Conservation (phyloP, 2,329 filamentous ascomycete species). For the Thielaviopsis cerberus region DNA sequence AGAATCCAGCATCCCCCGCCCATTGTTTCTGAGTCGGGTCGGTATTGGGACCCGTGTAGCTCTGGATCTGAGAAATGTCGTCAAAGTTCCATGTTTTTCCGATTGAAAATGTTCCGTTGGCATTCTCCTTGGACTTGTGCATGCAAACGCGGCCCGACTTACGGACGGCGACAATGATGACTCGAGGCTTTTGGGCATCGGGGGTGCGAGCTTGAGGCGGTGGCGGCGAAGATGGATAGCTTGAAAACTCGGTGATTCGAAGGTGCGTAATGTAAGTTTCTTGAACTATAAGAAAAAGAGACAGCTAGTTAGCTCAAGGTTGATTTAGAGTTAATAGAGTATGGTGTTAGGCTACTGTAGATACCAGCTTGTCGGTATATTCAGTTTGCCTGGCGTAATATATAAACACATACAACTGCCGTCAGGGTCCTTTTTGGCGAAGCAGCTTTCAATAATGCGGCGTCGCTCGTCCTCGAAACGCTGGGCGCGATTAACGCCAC, state of each 20-base stretch:
- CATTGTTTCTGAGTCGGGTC: constrained; percentile 46
- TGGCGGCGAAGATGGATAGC: constrained; percentile 65
- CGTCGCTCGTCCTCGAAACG: constrained; percentile 92
- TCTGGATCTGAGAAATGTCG: constrained; percentile 68
- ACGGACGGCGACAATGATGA: constrained; percentile 84
- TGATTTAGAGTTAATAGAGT: no score
- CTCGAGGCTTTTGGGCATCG: constrained; percentile 65
- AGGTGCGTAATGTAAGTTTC: constrained; percentile 99
- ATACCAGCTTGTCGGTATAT: constrained; percentile 2
- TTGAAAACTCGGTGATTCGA: constrained; percentile 69
- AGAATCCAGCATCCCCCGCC: constrained; percentile 70
- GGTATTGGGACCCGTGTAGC: constrained; percentile 47
- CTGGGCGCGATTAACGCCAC: constrained; percentile 41
- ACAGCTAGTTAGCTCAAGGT: neutral
- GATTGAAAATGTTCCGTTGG: constrained; percentile 85
- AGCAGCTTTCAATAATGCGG: constrained; percentile 87
- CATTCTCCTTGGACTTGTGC: constrained; percentile 93
- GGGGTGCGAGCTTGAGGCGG: constrained; percentile 54
- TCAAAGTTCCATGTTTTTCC: constrained; percentile 97
- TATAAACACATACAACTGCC: constrained; percentile 50
- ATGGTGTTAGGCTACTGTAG: neutral
- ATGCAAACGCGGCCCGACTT: constrained; percentile 84
- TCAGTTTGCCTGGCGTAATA: neutral
- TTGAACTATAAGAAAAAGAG: constrained; percentile 31
- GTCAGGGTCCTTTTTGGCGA: constrained; percentile 72